These are phyloP conservation scores for Madurella fahalii DNA, from an alignment of 2,329 filamentous ascomycete genomes.

Conservation along the genomic window DNA sequence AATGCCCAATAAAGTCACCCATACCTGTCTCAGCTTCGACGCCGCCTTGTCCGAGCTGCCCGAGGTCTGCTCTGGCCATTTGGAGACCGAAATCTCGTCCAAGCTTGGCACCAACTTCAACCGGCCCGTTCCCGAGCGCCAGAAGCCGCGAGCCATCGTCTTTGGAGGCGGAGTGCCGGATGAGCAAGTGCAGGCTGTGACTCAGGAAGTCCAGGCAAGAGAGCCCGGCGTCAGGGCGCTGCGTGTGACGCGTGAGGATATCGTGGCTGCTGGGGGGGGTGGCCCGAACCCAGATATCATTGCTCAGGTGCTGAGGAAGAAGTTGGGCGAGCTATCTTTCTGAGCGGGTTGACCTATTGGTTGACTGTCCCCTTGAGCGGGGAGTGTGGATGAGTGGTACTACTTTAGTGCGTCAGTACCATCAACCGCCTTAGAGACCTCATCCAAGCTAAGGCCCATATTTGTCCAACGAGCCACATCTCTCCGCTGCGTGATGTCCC, in stretches of 20 bases:
- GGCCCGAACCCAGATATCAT: conserved; percentile 18
- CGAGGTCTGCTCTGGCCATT: conserved; percentile 88
- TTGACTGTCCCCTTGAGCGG: no score
- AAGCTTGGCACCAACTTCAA: conserved; percentile 25
- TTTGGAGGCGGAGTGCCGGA: conserved; percentile 26
- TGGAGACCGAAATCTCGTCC: conserved; percentile 55
- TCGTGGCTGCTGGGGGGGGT: conserved; percentile 8
- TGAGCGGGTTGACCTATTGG: no score
- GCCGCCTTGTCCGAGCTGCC: conserved; percentile 82
- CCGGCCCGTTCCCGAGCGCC: conserved; percentile 9
- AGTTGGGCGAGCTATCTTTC: conserved; percentile 1
- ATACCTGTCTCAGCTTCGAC: conserved; percentile 47
- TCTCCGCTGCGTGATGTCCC: no score
- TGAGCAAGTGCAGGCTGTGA: conserved; percentile 18
- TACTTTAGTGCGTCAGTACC: background rate
- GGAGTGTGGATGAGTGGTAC: no score
- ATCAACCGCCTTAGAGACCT: background rate
- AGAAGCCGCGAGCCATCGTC: conserved; percentile 22
- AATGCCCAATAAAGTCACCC: conserved; percentile 1
- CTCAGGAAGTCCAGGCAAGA: conserved; percentile 12
- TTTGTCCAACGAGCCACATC: no score
- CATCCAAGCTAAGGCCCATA: no score
- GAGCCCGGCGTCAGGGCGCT: conserved; percentile 13
- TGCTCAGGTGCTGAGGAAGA: conserved; percentile 10
- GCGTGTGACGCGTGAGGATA: conserved; percentile 15